Conservation (phyloP, 1,139 yeast species). For the Sugiyamaella paludigena region DNA sequence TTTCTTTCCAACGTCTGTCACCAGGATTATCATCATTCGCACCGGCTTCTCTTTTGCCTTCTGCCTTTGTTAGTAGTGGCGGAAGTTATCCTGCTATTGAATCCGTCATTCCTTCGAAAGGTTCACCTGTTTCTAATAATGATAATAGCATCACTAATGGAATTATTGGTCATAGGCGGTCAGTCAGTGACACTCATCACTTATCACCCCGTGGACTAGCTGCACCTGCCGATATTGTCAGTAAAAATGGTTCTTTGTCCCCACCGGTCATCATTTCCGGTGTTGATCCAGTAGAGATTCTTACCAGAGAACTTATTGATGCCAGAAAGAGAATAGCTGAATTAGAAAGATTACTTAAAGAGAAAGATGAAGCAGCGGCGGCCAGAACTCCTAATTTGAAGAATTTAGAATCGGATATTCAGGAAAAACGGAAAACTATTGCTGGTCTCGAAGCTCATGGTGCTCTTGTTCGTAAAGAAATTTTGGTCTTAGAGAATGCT, state of each 20-base stretch:
- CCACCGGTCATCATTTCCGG: conserved; percentile 5
- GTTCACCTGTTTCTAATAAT: too few species aligned
- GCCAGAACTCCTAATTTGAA: conserved; percentile 11
- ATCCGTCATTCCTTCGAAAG: conserved; percentile 1
- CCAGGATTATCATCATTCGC: background rate
- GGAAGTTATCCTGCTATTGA: conserved; percentile 7
- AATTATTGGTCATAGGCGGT: conserved; percentile 10
- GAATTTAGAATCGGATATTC: conserved; percentile 30
- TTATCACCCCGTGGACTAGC: conserved; percentile 4
- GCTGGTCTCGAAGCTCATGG: conserved; percentile 39
- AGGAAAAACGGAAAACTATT: conserved; percentile 37
- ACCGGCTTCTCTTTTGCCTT: background rate
- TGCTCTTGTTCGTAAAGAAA: conserved; percentile 34
- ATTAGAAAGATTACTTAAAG: conserved; percentile 32
- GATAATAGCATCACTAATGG: too few species aligned
- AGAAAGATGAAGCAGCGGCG: conserved; percentile 21
- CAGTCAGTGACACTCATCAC: conserved; percentile 12
- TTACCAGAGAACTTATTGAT: conserved; percentile 29
- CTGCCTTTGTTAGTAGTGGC: background rate
- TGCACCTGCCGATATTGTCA: conserved; percentile 13
- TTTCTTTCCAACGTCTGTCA: conserved; percentile 3
- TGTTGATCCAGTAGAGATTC: conserved; percentile 10
- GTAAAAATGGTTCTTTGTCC: background rate
- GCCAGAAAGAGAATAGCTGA: conserved; percentile 36
- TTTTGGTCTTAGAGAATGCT: conserved; percentile 30